Evolutionary conservation across 768 basidiomycete genomes (phyloP), one percentile per base, ranked within the genome.

Genomic region (Vishniacozyma victoriae): DNA sequence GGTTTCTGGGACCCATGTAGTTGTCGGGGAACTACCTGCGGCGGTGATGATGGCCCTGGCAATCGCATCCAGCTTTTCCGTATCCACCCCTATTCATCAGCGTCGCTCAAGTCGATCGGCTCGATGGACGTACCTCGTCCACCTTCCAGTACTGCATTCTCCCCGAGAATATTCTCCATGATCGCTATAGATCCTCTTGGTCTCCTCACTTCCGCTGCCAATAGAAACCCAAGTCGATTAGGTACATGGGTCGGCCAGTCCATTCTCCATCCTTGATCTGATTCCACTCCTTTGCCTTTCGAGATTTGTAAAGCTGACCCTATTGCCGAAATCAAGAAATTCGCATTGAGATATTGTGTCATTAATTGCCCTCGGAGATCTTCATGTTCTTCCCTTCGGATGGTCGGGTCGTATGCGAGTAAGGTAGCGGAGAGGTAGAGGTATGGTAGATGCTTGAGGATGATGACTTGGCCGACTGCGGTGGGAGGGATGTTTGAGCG

Each of bases 41-140:
- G n/a, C n/a, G n/a, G n/a, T n/a, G n/a, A n/a, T n/a, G n/a, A n/a
- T n/a, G n/a, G n/a, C n/a, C n/a, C n/a, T n/a, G 16, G 85, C 77
- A 25, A 88, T 75, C 46, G 83, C 82, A 50, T 89, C 84, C 23
- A 90, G 75, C 63, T 85, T 86, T 51, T 49, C 19, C 24, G 44
- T 46, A 16, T 67, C 64, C 5, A 59, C 41, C 15, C 57, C 61
- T 61, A 19, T 16, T 15, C 14, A 38, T 53, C 50, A 57, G 54
- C 41, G 12, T 36, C 18, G 33, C 23, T 15, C 23, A 39, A 12
- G 23, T 12, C 25, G 6, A 11, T 12, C 23, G 11, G 41, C 13
- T 26, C 29, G 29, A 9, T 33, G 29, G 9, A 9, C 29, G 29
- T 40, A 48, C 55, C 38, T 25, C 46, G 27, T 3, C 43, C 42